Conservation (phyloP, 768 basidiomycete species). For the Dioszegia aurantiaca region DNA sequence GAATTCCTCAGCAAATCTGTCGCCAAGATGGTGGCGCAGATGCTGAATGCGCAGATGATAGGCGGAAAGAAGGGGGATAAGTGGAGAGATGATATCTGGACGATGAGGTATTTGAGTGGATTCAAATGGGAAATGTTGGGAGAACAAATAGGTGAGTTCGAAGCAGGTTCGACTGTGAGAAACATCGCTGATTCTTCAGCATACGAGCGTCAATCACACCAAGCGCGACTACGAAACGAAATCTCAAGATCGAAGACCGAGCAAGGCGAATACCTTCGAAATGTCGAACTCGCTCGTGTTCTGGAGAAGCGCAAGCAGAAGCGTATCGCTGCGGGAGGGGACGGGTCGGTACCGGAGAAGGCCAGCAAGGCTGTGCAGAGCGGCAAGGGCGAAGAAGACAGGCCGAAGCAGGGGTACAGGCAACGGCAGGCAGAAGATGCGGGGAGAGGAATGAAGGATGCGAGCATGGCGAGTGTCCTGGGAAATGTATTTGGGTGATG, state of each 20-base stretch:
- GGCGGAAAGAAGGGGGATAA: slow-evolving; percentile 58
- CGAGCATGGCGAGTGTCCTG: slow-evolving; percentile 44
- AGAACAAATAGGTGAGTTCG: slow-evolving; percentile 86
- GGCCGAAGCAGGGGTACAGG: slow-evolving; percentile 21
- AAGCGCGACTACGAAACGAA: slow-evolving; percentile 85
- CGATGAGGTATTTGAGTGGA: slow-evolving; percentile 95
- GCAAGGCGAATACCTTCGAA: slow-evolving; percentile 86
- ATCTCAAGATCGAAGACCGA: slow-evolving; percentile 81
- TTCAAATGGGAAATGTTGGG: slow-evolving; percentile 99
- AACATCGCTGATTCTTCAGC: slow-evolving; percentile 57
- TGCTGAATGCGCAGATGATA: slow-evolving; percentile 94
- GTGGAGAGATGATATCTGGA: slow-evolving; percentile 98
- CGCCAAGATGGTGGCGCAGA: slow-evolving; percentile 82
- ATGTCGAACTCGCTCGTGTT: slow-evolving; percentile 87
- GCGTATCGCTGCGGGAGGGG: slow-evolving; percentile 25
- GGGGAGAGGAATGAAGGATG: slow-evolving; percentile 25
- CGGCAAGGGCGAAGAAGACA: neutral
- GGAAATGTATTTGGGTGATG: slow-evolving; percentile 46
- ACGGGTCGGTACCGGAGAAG: neutral
- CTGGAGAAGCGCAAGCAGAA: slow-evolving; percentile 51
- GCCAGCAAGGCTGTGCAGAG: neutral
- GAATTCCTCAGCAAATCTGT: slow-evolving; percentile 94
- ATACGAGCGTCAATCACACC: slow-evolving; percentile 84
- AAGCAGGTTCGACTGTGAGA: neutral
- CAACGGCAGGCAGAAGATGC: slow-evolving; percentile 37